Base-by-base conservation (phyloP, 2,329 filamentous ascomycete genomes). In the Colletotrichum nymphaeae region DNA sequence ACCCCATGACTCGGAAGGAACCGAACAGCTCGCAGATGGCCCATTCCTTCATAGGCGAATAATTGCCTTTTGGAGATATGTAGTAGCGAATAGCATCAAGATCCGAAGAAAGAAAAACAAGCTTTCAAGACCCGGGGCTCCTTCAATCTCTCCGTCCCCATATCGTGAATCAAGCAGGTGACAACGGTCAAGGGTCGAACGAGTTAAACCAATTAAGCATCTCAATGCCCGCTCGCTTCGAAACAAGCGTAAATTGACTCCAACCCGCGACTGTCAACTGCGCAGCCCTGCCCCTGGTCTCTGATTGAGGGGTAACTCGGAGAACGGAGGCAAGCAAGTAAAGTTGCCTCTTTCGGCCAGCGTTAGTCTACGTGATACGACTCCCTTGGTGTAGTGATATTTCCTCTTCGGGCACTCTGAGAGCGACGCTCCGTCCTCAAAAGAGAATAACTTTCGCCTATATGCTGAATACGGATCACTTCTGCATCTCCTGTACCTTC, bases 271-370 rank as follows among this genome's bases (percentile, higher is more conserved):
- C 16, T 22, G 14, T 24, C 14, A 55, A 28, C 52, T 28, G 11
- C 16, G 3, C 9, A 7, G 24, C 16, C 16, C 16, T 26, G 26
- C 1, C 19, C 37, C 5, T 26, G 35, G 37, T 5, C n/a, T 9
- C 22, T 24, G 30, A 70, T 65, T 42, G 62, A 58, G 35, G 62
- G 42, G 37, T 30, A 37, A 57, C 57, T 57, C 24, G 59, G 14
- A 5, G 14, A 19, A 9, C 65, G 69, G 58, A 63, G 42, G 52
- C 30, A 59, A 59, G 30, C 32, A 12, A 30, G 12, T 12, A 9
- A 60, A 49, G 16, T 69, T 64, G 59, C 42, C 69, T 35, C 42
- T 60, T 69, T 72, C 37, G 69, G 69, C 30, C n/a, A 6, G 5
- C 14, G 8, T 16, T 24, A 42, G 26, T 69, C n/a, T 69, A 55